Conservation (phyloP, 2,329 filamentous ascomycete genomes). For the Xylaria sp. region DNA sequence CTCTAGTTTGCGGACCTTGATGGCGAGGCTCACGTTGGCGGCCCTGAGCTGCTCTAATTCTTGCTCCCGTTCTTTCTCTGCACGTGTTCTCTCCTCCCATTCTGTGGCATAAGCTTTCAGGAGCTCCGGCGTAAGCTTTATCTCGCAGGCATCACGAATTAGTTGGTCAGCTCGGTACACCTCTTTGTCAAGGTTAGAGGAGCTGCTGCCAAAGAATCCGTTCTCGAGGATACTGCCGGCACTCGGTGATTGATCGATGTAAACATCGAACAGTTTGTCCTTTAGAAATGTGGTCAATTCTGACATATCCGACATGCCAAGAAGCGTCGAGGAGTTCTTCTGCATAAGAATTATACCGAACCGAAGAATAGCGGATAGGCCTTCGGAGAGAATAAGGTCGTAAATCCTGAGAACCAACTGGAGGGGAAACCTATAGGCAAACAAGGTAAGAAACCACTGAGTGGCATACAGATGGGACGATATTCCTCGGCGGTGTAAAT, state of each 20-base stretch:
- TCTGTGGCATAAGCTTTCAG: conserved; percentile 83
- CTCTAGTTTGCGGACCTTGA: conserved; percentile 85
- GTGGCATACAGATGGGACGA: conserved; percentile 94
- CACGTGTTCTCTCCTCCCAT: conserved; percentile 90
- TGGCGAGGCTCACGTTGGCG: conserved; percentile 72
- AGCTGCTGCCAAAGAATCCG: conserved; percentile 95
- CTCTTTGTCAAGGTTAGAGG: conserved; percentile 90
- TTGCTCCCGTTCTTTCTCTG: conserved; percentile 81
- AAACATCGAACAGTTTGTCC: conserved; percentile 93
- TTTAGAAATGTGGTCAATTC: conserved; percentile 90
- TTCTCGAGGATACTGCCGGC: conserved; percentile 94
- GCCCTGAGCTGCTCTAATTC: conserved; percentile 80
- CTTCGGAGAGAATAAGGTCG: conserved; percentile 92
- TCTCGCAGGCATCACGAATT: conserved; percentile 88
- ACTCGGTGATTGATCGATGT: conserved; percentile 93
- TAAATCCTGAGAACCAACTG: conserved; percentile 97
- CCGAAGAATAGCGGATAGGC: conserved; percentile 89
- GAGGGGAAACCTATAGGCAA: conserved; percentile 95
- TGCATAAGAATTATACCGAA: conserved; percentile 97
- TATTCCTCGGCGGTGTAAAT: conserved; percentile 87
- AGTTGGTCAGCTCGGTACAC: conserved; percentile 94
- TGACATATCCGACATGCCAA: conserved; percentile 90
- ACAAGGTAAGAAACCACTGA: conserved; percentile 99
- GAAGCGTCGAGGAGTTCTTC: conserved; percentile 82
- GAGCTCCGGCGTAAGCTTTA: conserved; percentile 84